Evolutionary conservation across 73 alveolate genomes (phyloP).

Genomic region (Loxodes magnus): DNA sequence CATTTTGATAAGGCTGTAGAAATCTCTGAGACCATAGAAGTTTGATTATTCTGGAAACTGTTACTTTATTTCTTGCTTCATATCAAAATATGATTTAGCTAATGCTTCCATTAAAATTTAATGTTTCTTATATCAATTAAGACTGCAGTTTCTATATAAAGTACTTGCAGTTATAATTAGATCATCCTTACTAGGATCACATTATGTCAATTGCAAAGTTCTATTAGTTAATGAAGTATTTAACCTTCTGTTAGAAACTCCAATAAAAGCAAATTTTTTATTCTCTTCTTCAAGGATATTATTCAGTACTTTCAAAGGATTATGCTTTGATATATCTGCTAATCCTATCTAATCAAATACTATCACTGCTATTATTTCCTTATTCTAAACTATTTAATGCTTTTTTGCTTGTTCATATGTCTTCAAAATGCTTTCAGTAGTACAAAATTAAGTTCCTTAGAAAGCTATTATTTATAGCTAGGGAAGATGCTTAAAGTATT

Average conservation of each 20-base stretch:
- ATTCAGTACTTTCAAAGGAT: constrained; percentile 14
- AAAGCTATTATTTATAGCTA: background rate
- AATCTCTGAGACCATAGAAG: constrained; percentile 51
- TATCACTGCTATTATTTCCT: constrained; percentile 6
- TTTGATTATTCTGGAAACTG: constrained; percentile 17
- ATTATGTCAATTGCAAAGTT: constrained; percentile 40
- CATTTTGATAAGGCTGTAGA: constrained; percentile 30
- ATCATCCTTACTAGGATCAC: constrained; percentile 45
- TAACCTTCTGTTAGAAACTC: constrained; percentile 24
- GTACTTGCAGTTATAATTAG: constrained; percentile 13
- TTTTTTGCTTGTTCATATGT: constrained; percentile 8
- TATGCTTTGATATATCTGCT: constrained; percentile 15
- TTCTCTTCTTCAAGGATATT: constrained; percentile 1
- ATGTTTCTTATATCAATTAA: constrained; percentile 4
- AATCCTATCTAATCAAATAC: constrained; percentile 18
- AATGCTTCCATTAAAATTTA: constrained; percentile 12
- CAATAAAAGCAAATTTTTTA: constrained; percentile 22
- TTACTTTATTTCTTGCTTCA: constrained; percentile 11
- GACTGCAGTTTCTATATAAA: constrained; percentile 7
- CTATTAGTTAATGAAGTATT: constrained; percentile 53
- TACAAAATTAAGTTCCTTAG: constrained; percentile 11
- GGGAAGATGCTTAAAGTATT: background rate
- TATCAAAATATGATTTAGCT: constrained; percentile 20
- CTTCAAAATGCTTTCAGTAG: constrained; percentile 7
- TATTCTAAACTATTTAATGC: background rate